Base-by-base conservation (phyloP, 2,329 filamentous ascomycete genomes). In the Cercospora zeae-maydis region DNA sequence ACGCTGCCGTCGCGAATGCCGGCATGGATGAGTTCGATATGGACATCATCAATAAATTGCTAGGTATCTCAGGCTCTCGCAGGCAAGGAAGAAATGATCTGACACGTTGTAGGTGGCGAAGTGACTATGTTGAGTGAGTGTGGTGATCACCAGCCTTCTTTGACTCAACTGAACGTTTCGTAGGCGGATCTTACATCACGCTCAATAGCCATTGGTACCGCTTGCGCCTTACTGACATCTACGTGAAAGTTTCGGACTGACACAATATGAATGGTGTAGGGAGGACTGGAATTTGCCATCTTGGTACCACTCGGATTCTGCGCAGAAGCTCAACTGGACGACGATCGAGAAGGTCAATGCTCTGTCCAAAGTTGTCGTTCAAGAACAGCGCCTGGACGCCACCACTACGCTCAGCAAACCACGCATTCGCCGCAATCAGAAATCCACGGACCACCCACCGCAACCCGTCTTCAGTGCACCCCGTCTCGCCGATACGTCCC, bases 271-370 rank as follows among this genome's bases (percentile, higher is more conserved):
- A 14, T 11, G n/a, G 6, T 11, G 16, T 7, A 56, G 53, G 53
- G 73, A 73, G 59, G 67, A 71, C 49, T 74, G 73, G 72, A 70
- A 71, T 58, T 33, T 74, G 36, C 72, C 72, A 8, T 63, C 52
- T 13, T 74, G 71, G 71, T 72, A 67, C 54, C 66, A 69, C 42
- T 16, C 64, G 9, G 36, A 61, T n/a, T 37, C 39, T 9, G 36
- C 19, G 10, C 47, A 54, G 6, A 56, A 55, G 33, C 58, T 66
- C 11, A 67, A 67, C 21, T 58, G 61, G 62, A 66, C 64, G 8
- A 65, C 63, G 1, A 61, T 69, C 42, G 57, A 66, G 9, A 45
- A 52, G 14, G 37, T 66, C 11, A 68, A 70, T 55, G 58, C 45
- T 19, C 33, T 67, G 14, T 55, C 58, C 34, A 59, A 30, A 27